Evolutionary conservation across 2,329 filamentous ascomycete genomes (phyloP).

Genomic region (Ascochyta rabiei): DNA sequence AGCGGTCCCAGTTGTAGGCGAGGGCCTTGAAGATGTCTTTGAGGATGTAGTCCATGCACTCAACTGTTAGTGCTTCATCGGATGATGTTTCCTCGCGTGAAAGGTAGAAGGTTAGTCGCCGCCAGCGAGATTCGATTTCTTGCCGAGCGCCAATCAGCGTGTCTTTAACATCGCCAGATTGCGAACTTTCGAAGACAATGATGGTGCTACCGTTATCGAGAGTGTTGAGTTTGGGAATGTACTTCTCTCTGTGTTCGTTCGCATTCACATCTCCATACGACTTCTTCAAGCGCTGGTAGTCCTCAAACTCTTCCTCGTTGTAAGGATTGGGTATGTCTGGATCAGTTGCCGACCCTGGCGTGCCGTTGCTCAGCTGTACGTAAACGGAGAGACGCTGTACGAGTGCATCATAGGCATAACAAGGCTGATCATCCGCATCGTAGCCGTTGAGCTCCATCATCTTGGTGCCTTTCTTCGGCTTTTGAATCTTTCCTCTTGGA

Average conservation of each 20-base stretch:
- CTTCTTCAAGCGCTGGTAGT: slow-evolving; percentile 41
- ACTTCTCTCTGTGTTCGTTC: slow-evolving; percentile 40
- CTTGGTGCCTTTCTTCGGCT: slow-evolving; percentile 34
- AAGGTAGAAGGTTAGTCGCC: slow-evolving; percentile 58
- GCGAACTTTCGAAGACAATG: slow-evolving; percentile 60
- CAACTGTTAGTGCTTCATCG: slow-evolving; percentile 52
- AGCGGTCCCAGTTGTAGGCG: slow-evolving; percentile 53
- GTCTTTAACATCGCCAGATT: slow-evolving; percentile 55
- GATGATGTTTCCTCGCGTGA: slow-evolving; percentile 33
- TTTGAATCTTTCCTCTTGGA: slow-evolving; percentile 30
- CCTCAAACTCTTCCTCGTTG: slow-evolving; percentile 44
- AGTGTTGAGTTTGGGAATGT: slow-evolving; percentile 50
- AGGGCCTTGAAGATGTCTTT: slow-evolving; percentile 58
- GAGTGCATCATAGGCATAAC: slow-evolving; percentile 57
- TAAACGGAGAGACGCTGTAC: slow-evolving; percentile 59
- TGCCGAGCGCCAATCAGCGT: slow-evolving; percentile 58
- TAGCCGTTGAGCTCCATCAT: slow-evolving; percentile 60
- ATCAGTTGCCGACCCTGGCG: slow-evolving; percentile 46
- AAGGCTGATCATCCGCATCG: slow-evolving; percentile 51
- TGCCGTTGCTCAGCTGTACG: slow-evolving; percentile 56
- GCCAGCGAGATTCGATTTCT: slow-evolving; percentile 60
- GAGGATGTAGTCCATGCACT: slow-evolving; percentile 59
- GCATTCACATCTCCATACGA: slow-evolving; percentile 37
- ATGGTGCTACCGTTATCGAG: slow-evolving; percentile 58
- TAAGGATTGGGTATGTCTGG: slow-evolving; percentile 56